Evolutionary conservation across 768 basidiomycete genomes (phyloP), one percentile per base, ranked within the genome.

Genomic region (Tricholoma furcatifolium): DNA sequence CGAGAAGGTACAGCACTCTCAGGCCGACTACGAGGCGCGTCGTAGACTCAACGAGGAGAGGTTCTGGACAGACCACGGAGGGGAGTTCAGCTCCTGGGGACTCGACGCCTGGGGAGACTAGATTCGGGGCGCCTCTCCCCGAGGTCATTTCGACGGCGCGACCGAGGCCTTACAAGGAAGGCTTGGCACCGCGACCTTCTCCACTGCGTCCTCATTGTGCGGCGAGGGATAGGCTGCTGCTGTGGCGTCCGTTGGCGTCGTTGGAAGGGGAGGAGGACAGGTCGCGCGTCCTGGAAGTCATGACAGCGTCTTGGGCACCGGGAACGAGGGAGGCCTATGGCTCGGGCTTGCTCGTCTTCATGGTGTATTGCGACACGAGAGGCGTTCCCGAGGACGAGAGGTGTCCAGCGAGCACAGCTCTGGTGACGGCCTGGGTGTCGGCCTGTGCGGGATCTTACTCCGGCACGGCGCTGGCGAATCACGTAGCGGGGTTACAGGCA

Each of bases 401-500:
- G 27, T 27, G 27, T 7, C 27, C 27, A 7, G 27, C 7, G 27
- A 3, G 27, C 4, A 27, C 7, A 7, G 4, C 27, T 27, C 7
- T 27, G 27, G 4, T 27, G 3, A 3, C 7, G 3, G 27, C 7
- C 4, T 27, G 3, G 4, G 7, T 27, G 7, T 27, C 27, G 7
- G 7, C 4, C 27, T 27, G 27, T 27, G 27, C 27, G 3, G 27
- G 27, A 7, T 27, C 27, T 7, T 27, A 27, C 7, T 3, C 27
- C 4, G 27, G 27, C 3, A 27, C 3, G 27, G 27, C 27, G 4
- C 3, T 27, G 3, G 27, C 27, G 7, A 27, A 27, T 27, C 27
- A 27, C 7, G 27, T 27, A 18, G 3, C 10, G 10, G 72, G 69
- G 0, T 43, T 80, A 0, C 61, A 68, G 0, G 76, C 78, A 2